Evolutionary conservation across 345 rosid species (phyloP), one percentile per base, ranked within the genome.

Genomic region (Populus davidiana): DNA sequence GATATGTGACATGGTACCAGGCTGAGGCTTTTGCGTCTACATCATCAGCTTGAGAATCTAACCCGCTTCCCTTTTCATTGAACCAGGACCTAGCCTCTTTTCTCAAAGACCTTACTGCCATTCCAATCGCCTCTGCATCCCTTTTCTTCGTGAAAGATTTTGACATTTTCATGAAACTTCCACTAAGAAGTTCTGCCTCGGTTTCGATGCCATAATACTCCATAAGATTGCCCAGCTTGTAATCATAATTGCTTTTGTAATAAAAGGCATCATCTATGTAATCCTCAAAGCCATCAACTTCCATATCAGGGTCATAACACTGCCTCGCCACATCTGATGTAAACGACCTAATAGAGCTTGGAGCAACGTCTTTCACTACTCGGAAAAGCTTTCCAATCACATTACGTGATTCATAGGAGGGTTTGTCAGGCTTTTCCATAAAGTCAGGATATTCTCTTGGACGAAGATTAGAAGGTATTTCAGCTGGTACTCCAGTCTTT

Each of bases 1-100:
- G 97, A 77, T 93, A 91, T 0, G 96, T 93, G 17, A 90, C 97
- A 74, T 91, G 61, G 80, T 91, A 91, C 93, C 96, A 93, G 27
- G 97, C 96, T 0, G 97, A 91, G 14, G 97, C 92, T 80, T 88
- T 89, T 17, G 92, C 90, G 18, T 80, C 73, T 23, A 50, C 71
- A 52, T 86, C 81, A 21, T 69, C 82, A 16, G 25, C 69, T 5
- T 54, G 77, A 25, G 67, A 71, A 70, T 82, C 83, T 59, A 72
- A 64, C 7, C 49, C 63, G 49, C 82, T 75, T 43, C 78, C 81
- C 71, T 80, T 76, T 69, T 82, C 83, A 27, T 83, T 62, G 79
- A 89, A 86, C 90, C 90, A 89, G 5, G 76, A 39, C 81, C 87
- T 77, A 7, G 87, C 90, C 83, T 89, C 90, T 80, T 89, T 89